These are phyloP conservation scores for Pestalotiopsis sp. DNA, from an alignment of 2,329 filamentous ascomycete genomes.

Conservation along the genomic window DNA sequence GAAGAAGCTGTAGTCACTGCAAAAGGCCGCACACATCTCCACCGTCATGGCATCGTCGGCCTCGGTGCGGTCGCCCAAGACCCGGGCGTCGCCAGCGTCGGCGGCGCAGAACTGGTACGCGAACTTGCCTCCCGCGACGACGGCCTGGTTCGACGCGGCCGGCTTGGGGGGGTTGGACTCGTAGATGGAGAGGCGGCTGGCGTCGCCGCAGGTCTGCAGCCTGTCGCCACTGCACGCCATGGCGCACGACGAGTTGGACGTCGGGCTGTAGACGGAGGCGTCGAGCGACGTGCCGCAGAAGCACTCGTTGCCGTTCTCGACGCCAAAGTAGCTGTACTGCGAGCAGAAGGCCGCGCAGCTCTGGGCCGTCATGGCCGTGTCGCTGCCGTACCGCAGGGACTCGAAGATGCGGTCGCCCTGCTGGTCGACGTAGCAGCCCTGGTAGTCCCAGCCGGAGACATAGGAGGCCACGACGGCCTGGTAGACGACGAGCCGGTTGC, in stretches of 20 bases:
- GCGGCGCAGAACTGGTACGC: not conserved
- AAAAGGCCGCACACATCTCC: slow-evolving; percentile 4
- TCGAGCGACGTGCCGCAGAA: slow-evolving; percentile 53
- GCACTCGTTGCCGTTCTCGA: slow-evolving; percentile 50
- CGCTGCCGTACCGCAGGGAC: slow-evolving; percentile 51
- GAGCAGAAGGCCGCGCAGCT: slow-evolving; percentile 40
- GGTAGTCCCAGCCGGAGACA: slow-evolving; percentile 48
- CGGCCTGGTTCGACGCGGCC: not conserved
- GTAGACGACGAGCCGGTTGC: slow-evolving; percentile 40
- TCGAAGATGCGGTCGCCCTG: slow-evolving; percentile 49
- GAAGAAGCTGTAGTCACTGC: not conserved
- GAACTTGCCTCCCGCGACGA: not conserved
- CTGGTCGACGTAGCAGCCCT: slow-evolving; percentile 56
- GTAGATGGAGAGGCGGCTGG: slow-evolving; percentile 54
- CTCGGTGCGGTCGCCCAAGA: not conserved
- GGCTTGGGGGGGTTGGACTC: not conserved
- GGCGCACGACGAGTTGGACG: slow-evolving; percentile 52
- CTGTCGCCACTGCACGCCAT: slow-evolving; percentile 50
- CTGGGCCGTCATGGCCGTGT: slow-evolving; percentile 36
- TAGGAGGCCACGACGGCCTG: slow-evolving; percentile 38
- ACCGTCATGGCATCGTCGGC: slow-evolving; percentile 2
- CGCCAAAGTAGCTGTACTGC: slow-evolving; percentile 39
- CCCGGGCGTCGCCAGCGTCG: not conserved
- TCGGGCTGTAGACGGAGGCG: slow-evolving; percentile 36
- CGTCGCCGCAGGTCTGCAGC: slow-evolving; percentile 52